Evolutionary conservation across 2,329 filamentous ascomycete genomes (phyloP).

Genomic region (Curvularia hawaiiensis): DNA sequence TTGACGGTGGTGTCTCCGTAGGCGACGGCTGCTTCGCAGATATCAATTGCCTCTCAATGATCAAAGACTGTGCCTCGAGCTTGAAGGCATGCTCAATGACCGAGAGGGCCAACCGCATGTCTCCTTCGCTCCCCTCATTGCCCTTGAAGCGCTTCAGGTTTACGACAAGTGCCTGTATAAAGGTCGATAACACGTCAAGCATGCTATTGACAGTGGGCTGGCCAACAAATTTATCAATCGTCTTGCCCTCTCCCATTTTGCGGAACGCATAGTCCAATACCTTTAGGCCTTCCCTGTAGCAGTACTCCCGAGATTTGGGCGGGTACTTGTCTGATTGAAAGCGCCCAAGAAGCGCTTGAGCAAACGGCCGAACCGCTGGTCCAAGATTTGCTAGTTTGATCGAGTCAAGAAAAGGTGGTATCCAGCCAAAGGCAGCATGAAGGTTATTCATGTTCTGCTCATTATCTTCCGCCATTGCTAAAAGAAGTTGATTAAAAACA

Average conservation of each 20-base stretch:
- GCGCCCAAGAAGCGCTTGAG: conserved; percentile 73
- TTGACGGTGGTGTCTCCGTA: conserved; percentile 71
- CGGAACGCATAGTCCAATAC: conserved; percentile 44
- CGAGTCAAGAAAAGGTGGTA: conserved; percentile 76
- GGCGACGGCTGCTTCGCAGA: conserved; percentile 63
- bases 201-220: conserved; percentile 58
- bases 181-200: conserved; percentile 67
- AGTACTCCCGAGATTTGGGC: conserved; percentile 63
- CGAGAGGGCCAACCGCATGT: conserved; percentile 60
- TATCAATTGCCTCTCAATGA: conserved; percentile 71
- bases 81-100: conserved; percentile 70
- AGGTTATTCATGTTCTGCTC: conserved; percentile 64
- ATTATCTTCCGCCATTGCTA: conserved; percentile 48
- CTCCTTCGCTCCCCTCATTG: conserved; percentile 34
- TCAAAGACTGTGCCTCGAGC: conserved; percentile 73
- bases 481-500: conserved; percentile 65
- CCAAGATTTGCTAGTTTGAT: conserved; percentile 76
- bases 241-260: conserved; percentile 42
- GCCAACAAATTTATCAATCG: conserved; percentile 45
- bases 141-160: conserved; percentile 38
- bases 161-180: conserved; percentile 52
- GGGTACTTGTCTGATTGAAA: conserved; percentile 63
- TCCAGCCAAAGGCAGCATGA: conserved; percentile 73
- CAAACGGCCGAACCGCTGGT: conserved; percentile 79
- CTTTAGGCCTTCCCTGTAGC: conserved; percentile 63